Base-by-base conservation (phyloP, 805 yeast genomes). In the Candida corydali region DNA sequence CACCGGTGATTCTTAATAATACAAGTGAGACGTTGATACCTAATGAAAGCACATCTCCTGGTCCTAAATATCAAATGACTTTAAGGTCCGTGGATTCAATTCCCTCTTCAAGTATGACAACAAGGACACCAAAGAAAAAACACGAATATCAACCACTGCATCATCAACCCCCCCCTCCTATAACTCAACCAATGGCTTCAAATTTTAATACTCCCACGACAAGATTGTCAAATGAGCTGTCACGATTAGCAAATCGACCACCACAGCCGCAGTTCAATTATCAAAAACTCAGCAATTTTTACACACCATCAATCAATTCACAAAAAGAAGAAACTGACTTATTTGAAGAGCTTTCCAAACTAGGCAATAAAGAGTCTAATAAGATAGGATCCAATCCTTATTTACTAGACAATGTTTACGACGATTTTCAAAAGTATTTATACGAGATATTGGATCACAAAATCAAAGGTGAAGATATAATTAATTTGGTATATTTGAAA, bases 401-500 rank as follows among this genome's bases (percentile, higher is more conserved):
- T 30, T 22, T 19, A 15, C 38, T 25, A 17, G 33, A 36, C 5
- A 43, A 43, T 38, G 47, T 43, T 8, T 34, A 26, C 23, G 36
- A 36, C 15, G 40, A 43, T 26, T 43, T 30, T 32, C 40, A 40
- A 25, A 18, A 30, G 11, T 43, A 29, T 29, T 36, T 43, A 17
- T 17, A 30, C 5, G 26, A 32, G 3, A 29, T 43, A 14, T 18
- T 38, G 19, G 20, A 31, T 3, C 34, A 26, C 17, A 17, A 37
- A 29, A 17, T 36, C 16, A 12, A 30, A 7, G 27, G 26, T 8
- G 18, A 38, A 10, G 34, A 39, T 26, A 33, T 40, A 5, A 22
- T 36, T 12, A 43, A 43, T 34, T 34, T 43, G 16, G 47, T 43
- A 2, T 40, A 35, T 25, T 24, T 43, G 10, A 40, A 39, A 29